A percentile compares a stretch with the other conserved stretches of the same genome.
Conservation (phyloP, 2,329 filamentous ascomycete genomes). For the Coniochaeta hoffmannii region DNA sequence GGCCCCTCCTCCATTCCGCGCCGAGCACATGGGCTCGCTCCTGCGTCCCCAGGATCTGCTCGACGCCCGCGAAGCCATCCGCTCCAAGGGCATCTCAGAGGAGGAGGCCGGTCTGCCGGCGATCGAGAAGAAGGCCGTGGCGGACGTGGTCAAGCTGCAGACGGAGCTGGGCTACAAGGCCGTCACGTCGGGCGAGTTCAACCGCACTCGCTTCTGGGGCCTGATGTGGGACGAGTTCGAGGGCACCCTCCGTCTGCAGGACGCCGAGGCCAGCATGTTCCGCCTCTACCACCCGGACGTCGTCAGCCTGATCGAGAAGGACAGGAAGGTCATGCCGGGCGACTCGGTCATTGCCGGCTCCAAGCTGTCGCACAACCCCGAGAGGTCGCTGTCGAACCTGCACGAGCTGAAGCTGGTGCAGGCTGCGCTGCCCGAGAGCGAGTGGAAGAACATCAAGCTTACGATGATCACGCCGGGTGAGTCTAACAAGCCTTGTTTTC, state of each 20-base stretch:
- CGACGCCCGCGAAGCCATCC: conserved; percentile 47
- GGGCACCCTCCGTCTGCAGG: conserved; percentile 38
- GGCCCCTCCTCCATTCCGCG: conserved; percentile 27
- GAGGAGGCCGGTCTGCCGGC: conserved; percentile 48
- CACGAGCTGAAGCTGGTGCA: conserved; percentile 43
- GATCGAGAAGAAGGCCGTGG: conserved; percentile 59
- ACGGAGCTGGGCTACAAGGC: conserved; percentile 57
- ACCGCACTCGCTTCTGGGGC: conserved; percentile 44
- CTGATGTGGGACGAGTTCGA: conserved; percentile 47
- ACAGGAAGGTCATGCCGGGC: conserved; percentile 47
- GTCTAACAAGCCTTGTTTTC: not conserved
- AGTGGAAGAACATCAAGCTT: conserved; percentile 45
- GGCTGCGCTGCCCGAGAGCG: conserved; percentile 33
- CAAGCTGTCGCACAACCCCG: conserved; percentile 36
- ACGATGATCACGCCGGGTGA: conserved; percentile 37
- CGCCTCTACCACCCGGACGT: conserved; percentile 48
- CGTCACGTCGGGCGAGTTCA: conserved; percentile 66
- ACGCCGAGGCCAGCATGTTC: conserved; percentile 44
- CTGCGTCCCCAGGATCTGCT: conserved; percentile 24
- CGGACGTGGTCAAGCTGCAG: conserved; percentile 61
- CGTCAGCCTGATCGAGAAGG: conserved; percentile 43
- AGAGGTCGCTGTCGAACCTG: conserved; percentile 36
- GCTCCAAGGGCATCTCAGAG: conserved; percentile 44
- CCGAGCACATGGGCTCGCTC: conserved; percentile 28
- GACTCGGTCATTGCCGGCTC: conserved; percentile 44